A percentile compares a stretch with the other conserved stretches of the same genome.
phyloP scores from a whole-genome alignment of 345 rosid species.

The Punica granatum region DNA sequence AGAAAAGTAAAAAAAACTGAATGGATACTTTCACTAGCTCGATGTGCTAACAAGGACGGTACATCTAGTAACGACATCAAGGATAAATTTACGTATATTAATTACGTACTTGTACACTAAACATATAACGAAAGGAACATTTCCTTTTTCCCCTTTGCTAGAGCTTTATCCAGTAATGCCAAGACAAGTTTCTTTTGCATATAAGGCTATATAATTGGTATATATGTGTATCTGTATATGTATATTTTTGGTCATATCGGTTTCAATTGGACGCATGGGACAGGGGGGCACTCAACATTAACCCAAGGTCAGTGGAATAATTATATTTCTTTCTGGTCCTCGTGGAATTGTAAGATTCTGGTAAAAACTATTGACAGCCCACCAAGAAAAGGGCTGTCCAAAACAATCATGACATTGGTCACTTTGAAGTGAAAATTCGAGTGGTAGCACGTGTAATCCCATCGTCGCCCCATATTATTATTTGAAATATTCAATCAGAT shows the following conservation, averaged over 20 bases:
- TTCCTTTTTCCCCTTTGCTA: too few species aligned
- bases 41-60: too few species aligned
- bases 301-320: slow-evolving; percentile 10
- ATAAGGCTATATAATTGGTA: background rate
- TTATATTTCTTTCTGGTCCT: slow-evolving; percentile 3
- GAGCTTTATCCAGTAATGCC: background rate
- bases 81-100: too few species aligned
- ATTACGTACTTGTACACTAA: too few species aligned
- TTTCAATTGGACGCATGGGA: background rate
- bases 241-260: background rate
- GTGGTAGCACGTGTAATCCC: slow-evolving; percentile 4
- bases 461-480: background rate
- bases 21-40: too few species aligned
- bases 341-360: slow-evolving; percentile 6
- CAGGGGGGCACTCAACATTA: background rate
- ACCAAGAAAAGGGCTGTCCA: background rate
- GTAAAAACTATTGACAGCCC: background rate
- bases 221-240: background rate
- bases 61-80: too few species aligned
- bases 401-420: background rate
- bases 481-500: too few species aligned
- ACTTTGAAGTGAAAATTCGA: slow-evolving; percentile 4
- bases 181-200: background rate
- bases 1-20: too few species aligned
- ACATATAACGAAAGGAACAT: too few species aligned